Conservation (phyloP, 768 basidiomycete species). For the Suillus lakei region DNA sequence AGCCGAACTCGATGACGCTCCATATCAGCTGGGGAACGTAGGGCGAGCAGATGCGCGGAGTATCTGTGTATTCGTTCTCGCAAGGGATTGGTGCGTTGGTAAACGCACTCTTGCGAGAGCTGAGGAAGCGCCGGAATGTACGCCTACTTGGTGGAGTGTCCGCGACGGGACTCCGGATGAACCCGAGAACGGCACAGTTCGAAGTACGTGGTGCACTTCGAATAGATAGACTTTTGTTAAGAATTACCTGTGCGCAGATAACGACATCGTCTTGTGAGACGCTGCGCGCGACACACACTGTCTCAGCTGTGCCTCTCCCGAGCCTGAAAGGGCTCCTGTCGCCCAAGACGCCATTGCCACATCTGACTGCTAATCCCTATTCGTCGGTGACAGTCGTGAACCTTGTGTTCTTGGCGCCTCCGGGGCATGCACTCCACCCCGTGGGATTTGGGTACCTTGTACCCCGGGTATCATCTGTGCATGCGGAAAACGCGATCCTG, state of each 20-base stretch:
- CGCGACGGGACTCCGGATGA: constrained; percentile 40
- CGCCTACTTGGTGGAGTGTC: constrained; percentile 50
- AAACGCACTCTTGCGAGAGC: constrained; percentile 51
- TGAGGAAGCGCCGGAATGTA: constrained; percentile 60
- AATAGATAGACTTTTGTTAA: constrained; percentile 7
- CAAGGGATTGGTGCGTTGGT: constrained; percentile 78
- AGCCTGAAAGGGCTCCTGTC: constrained; percentile 48
- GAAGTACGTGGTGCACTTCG: constrained; percentile 43
- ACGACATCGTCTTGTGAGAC: constrained; percentile 37
- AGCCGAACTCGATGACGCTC: constrained; percentile 19
- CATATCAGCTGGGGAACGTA: constrained; percentile 57
- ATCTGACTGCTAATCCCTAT: constrained; percentile 69
- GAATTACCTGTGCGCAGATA: constrained; percentile 30
- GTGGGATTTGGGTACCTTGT: constrained; percentile 94
- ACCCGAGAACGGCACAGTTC: constrained; percentile 41
- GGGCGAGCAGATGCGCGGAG: constrained; percentile 52
- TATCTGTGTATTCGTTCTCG: constrained; percentile 80
- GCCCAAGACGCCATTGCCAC: constrained; percentile 52
- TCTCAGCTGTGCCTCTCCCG: constrained; percentile 80
- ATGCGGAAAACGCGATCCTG: constrained; percentile 54
- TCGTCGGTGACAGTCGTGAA: constrained; percentile 90
- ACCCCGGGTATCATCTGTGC: constrained; percentile 70
- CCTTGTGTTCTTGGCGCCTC: constrained; percentile 70
- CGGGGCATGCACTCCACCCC: constrained; percentile 64
- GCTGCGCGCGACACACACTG: constrained; percentile 61